phyloP scores from a whole-genome alignment of 1,284 basidiomycete genomes.

The Boletus albobrunnescens region DNA sequence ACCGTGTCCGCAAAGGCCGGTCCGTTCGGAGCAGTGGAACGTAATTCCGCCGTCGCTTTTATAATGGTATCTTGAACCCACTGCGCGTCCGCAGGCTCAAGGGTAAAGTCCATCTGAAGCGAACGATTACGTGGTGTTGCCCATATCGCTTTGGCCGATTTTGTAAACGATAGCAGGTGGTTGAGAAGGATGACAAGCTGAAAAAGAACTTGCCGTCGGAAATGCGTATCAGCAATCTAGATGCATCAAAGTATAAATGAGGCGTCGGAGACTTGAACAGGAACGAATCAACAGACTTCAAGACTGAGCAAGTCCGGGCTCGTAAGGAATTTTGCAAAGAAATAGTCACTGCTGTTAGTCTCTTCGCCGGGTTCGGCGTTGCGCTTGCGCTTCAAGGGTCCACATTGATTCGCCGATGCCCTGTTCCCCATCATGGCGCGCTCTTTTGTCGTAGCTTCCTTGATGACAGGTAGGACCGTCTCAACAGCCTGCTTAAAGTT shows the following conservation, averaged over 20 bases:
- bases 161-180: constrained; percentile 77
- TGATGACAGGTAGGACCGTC: constrained; percentile 71
- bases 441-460: constrained; percentile 80
- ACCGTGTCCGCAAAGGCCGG: constrained; percentile 72
- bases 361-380: constrained; percentile 50
- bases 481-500: constrained; percentile 67
- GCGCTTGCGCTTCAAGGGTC: constrained; percentile 59
- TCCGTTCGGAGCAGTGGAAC: constrained; percentile 70
- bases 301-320: constrained; percentile 82
- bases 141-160: constrained; percentile 61
- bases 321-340: constrained; percentile 89
- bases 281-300: constrained; percentile 51
- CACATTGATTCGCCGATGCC: constrained; percentile 37
- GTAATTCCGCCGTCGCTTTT: constrained; percentile 66
- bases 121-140: constrained; percentile 61
- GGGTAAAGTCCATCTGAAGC: constrained; percentile 74
- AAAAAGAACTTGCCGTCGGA: constrained; percentile 87
- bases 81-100: constrained; percentile 59
- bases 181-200: constrained; percentile 81
- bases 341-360: constrained; percentile 61
- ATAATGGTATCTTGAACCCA: constrained; percentile 70
- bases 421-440: constrained; percentile 75
- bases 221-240: constrained; percentile 82
- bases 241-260: constrained; percentile 7
- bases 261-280: constrained; percentile 1